Evolutionary conservation across 805 yeast genomes (phyloP), one percentile per base, ranked within the genome.

Genomic region (Ogataea angusta): DNA sequence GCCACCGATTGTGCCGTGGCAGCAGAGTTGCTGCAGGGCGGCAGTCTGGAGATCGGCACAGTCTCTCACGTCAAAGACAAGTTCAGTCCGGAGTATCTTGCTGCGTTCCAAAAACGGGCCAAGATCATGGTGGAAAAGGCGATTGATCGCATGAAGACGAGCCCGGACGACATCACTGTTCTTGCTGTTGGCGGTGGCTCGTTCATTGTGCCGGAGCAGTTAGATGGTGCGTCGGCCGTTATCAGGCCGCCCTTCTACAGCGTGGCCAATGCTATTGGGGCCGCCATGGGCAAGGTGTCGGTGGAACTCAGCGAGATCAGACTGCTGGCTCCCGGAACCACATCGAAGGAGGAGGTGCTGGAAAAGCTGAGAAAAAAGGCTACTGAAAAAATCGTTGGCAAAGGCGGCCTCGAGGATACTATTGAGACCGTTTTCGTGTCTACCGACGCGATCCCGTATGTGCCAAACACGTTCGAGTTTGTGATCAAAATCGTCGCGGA

Each of bases 211-310:
- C 70, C 72, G 3, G 50, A 52, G 7, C 28, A 36, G 2, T 26
- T 52, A 6, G 60, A 62, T 10, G 76, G 76, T 19, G 70, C 72
- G 6, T 64, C 72, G 1, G 54, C 60, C 30, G 70, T 73, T 6
- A 52, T 69, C 34, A 55, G 66, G 36, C 75, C 75, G 3, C 66
- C 67, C 22, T 70, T 45, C 45, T 64, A 53, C 51, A 61, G 63
- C 30, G 73, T 70, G 38, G 76, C 76, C 5, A 73, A 73, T 54
- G 78, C 77, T 3, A 69, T 73, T 38, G 76, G 76, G 32, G 75
- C 76, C 19, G 75, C 75, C 4, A 52, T 70, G 55, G 73, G 72
- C 16, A 70, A 70, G 45, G 56, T 72, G 4, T 66, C 74, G 18
- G 53, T 64, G 7, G 54, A 54, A n/a, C 44, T 57, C 6, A 51